Percentiles rank a stretch among this genome's conserved stretches.
Conservation (phyloP, 225 moss, liverwort and hornwort species). For the Pseudoscleropodium purum region DNA sequence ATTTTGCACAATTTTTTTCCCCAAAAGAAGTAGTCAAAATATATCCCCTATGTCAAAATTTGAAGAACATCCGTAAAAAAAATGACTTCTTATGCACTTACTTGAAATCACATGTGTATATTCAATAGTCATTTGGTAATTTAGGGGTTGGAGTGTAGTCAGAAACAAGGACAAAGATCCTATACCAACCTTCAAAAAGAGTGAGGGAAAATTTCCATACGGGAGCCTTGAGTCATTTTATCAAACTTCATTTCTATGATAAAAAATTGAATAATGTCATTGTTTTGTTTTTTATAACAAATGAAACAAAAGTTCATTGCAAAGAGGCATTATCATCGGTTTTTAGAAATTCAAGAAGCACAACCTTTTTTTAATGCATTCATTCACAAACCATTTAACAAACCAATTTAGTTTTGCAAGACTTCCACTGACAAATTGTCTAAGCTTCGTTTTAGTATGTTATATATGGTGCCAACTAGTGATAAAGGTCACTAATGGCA, state of each 20-base stretch:
- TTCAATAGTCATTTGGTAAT: background rate
- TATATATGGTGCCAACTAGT: background rate
- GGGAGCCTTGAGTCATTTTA: background rate
- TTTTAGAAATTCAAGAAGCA: background rate
- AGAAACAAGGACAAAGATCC: background rate
- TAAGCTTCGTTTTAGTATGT: background rate
- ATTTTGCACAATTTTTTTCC: background rate
- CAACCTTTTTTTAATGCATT: background rate
- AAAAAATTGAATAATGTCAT: too few relatives aligned
- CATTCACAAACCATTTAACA: background rate
- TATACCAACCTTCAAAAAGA: rapidly evolving
- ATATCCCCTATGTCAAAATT: background rate
- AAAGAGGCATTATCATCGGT: background rate
- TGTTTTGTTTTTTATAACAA: too few relatives aligned
- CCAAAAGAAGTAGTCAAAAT: background rate
- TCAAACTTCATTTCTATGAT: background rate
- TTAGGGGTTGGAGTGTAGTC: background rate
- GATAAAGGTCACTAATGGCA: background rate
- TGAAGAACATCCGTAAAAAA: background rate
- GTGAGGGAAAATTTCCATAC: rapidly evolving
- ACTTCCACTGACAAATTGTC: background rate
- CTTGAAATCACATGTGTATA: rapidly evolving
- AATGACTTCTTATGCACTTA: too few relatives aligned
- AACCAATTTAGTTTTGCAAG: background rate
- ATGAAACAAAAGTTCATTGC: too few relatives aligned